Evolutionary conservation across 2,329 filamentous ascomycete species (phyloP), one percentile per base, ranked within the genome.

Genomic region (Claviceps citrina): DNA sequence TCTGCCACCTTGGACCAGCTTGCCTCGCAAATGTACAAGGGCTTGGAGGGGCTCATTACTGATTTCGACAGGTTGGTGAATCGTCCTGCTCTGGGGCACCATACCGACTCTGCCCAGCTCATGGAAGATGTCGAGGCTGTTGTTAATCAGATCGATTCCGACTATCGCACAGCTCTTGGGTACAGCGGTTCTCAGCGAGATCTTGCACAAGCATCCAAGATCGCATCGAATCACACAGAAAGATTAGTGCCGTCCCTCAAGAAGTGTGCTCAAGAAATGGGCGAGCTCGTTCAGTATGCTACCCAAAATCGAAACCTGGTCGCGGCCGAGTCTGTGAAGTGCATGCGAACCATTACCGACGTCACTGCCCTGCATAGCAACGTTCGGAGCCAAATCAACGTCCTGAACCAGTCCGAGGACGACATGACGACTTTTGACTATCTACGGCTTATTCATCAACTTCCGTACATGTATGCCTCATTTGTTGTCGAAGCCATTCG

Each of bases 391-490:
- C 81, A 82, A 47, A 77, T 94, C 44, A 76, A 75, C 41, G 68
- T 73, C 2, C 62, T 95, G 33, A 78, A 80, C 46, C 68, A 84
- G 36, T 76, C 81, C 7, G 74, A 82, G 43, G 82, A 91, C 44
- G 82, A 84, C 34, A 70, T 82, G 53, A 76, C 84, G 25, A 80
- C 82, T 0, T 87, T 95, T 54, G 81, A 93, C 46, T 73, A 84
- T 31, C 68, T 98, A 18, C 77, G 79, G 15, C 68, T 84, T 18
- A 79, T 95, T 27, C 79, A 87, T 32, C 78, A 87, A 46, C 71
- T 96, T 24, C 91, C 91, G 0, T 80, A 81, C 42, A 78, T 93
- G 50, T 98, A 96, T 56, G 87, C 87, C 0, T 87, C 86, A 2
- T 82, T 94, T 43, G 66, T 93, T 16, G 74, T 84, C 3, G 91